Evolutionary conservation across 208 protist species (phyloP), one percentile per base, ranked within the genome.

Genomic region (Polymyxa betae): DNA sequence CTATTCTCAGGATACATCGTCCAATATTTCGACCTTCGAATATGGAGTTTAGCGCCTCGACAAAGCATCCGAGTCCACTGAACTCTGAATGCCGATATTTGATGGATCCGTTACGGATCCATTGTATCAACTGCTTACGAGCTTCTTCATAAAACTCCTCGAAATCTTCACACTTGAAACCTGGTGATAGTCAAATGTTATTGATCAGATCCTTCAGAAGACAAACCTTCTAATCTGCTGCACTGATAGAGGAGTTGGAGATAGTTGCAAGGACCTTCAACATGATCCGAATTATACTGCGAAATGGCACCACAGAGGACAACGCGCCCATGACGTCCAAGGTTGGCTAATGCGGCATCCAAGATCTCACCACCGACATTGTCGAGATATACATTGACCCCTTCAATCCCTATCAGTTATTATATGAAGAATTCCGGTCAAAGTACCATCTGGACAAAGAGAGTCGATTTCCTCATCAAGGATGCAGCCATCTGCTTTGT

Each of bases 301-400:
- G 91, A 54, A 72, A 93, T 93, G 0, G 49, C 49, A 38, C 93
- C 93, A 49, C 93, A 94, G n/a, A 91, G 43, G 38, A 91, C 29
- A 29, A 94, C 77, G 12, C 90, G 89, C 12, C n/a, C 90, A 52
- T 0, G 0, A 0, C 29, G 29, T 32, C 88, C 60, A 41, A 93
- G 64, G 40, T 29, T n/a, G 0, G 78, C 5, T 0, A 91, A 35
- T 0, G 46, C 91, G 35, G 72, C 91, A 88, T 93, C 91, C 0
- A 78, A 32, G 45, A 91, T 93, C 1, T 90, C 72, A 0, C 88
- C 91, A 38, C 92, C 88, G 35, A 93, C 92, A 72, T 92, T 93
- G n/a, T 93, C 92, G 52, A 91, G 92, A 54, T 88, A 93, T 10
- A 92, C 38, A 77, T 93, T 49, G 49, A 92, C 46, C n/a, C 92